A percentile compares a stretch with the other conserved stretches of the same genome.
Conservation (phyloP, 2,329 filamentous ascomycete species). For the Kalaharituber pfeilii region DNA sequence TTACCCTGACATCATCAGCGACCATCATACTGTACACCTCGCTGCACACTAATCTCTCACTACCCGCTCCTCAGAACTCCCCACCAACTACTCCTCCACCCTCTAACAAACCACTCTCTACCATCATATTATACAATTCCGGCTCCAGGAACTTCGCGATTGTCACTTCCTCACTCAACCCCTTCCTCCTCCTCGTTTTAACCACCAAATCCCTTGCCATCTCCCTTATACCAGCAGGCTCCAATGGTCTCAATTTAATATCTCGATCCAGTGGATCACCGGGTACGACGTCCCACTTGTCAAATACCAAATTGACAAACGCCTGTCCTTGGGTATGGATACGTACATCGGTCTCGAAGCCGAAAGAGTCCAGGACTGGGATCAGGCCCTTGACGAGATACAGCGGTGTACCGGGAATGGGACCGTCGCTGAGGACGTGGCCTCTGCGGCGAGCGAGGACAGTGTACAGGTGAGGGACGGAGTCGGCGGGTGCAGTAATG, state of each 20-base stretch:
- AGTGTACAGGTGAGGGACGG: slow-evolving; percentile 77
- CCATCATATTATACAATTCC: slow-evolving; percentile 80
- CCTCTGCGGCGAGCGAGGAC: slow-evolving; percentile 74
- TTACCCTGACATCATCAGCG: neutral
- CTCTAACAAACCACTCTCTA: slow-evolving; percentile 64
- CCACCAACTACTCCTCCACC: slow-evolving; percentile 25
- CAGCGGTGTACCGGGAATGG: slow-evolving; percentile 81
- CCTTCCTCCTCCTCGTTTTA: slow-evolving; percentile 87
- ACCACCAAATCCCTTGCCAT: slow-evolving; percentile 91
- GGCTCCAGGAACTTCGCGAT: slow-evolving; percentile 94
- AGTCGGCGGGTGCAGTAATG: slow-evolving; percentile 82
- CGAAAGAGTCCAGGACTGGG: slow-evolving; percentile 92
- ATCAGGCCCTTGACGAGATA: slow-evolving; percentile 83
- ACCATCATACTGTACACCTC: too few relatives aligned
- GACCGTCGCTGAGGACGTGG: slow-evolving; percentile 85
- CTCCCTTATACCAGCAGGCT: slow-evolving; percentile 73
- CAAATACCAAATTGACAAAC: slow-evolving; percentile 80
- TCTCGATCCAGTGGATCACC: slow-evolving; percentile 86
- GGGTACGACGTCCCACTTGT: slow-evolving; percentile 88
- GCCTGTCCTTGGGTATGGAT: slow-evolving; percentile 92
- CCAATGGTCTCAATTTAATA: slow-evolving; percentile 62
- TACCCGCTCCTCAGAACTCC: neutral
- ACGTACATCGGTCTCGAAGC: slow-evolving; percentile 90
- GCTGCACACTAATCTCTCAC: too few relatives aligned
- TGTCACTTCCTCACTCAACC: slow-evolving; percentile 83